Conservation (phyloP, 768 basidiomycete genomes). For the Scleroderma citrinum region DNA sequence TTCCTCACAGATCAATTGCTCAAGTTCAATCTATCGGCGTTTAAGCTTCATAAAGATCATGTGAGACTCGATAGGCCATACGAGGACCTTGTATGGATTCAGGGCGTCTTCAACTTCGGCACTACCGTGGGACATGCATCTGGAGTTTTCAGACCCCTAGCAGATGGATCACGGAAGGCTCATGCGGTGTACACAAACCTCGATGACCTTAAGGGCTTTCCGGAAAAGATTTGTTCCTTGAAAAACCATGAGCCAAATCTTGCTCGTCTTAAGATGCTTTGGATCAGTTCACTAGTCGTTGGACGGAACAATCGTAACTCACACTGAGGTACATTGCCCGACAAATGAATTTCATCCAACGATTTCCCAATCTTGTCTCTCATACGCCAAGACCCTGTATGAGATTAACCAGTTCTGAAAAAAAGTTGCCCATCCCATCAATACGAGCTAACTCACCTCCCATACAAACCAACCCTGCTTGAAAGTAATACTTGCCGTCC, state of each 20-base stretch:
- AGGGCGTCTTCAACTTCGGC: constrained; percentile 50
- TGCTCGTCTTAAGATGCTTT: constrained; percentile 37
- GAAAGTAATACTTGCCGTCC: constrained; percentile 70
- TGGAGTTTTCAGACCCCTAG: constrained; percentile 43
- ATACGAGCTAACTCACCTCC: too few species aligned
- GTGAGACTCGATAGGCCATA: constrained; percentile 36
- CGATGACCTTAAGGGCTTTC: constrained; percentile 50
- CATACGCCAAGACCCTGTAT: constrained; percentile 68
- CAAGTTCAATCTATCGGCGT: constrained; percentile 13
- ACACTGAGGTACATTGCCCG: constrained; percentile 72
- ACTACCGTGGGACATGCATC: constrained; percentile 42
- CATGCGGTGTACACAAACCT: constrained; percentile 56
- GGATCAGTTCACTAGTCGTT: constrained; percentile 48
- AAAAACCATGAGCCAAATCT: constrained; percentile 41
- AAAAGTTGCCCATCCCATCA: constrained; percentile 14
- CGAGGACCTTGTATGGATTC: constrained; percentile 55
- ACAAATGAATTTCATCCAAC: constrained; percentile 62
- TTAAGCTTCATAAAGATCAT: constrained; percentile 12
- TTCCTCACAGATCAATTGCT: constrained; percentile 37
- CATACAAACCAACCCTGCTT: constrained; percentile 63
- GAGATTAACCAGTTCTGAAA: constrained; percentile 1
- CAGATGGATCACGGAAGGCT: constrained; percentile 5
- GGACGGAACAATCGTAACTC: constrained; percentile 45
- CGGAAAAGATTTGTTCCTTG: constrained; percentile 41
- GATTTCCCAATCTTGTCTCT: constrained; percentile 69